Conservation (phyloP, 345 rosid genomes). For the Euphorbia lathyris region DNA sequence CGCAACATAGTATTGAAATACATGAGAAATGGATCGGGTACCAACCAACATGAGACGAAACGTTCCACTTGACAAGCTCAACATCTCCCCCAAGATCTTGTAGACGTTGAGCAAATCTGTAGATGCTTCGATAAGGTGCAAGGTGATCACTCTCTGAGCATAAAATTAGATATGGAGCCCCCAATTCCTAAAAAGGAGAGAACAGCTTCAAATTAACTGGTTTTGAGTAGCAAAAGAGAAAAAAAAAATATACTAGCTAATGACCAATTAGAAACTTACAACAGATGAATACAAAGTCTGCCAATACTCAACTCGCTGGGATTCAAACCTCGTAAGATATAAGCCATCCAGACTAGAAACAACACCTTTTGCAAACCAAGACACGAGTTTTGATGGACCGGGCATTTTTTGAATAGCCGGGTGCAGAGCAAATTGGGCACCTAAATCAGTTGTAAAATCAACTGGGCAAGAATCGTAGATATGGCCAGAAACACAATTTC, state of each 20-base stretch:
- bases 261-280: conserved; percentile 45
- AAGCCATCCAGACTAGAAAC: conserved; percentile 76
- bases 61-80: conserved; percentile 66
- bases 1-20: not conserved
- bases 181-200: conserved; percentile 49
- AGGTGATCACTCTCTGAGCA: conserved; percentile 80
- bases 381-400: conserved; percentile 62
- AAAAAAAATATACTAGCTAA: not conserved
- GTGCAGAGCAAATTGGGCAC: conserved; percentile 60
- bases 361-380: conserved; percentile 79
- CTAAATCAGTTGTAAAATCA: conserved; percentile 82
- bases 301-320: conserved; percentile 90
- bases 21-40: conserved; percentile 11
- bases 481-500: conserved; percentile 77
- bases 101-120: conserved; percentile 47
- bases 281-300: conserved; percentile 67
- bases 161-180: conserved; percentile 77
- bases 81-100: conserved; percentile 81
- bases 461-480: conserved; percentile 85
- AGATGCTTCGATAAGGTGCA: conserved; percentile 57
- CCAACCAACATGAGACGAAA: conserved; percentile 79
- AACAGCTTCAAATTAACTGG: not conserved
- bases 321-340: conserved; percentile 77
- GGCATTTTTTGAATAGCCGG: conserved; percentile 65
- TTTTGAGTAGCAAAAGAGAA: conserved; percentile 13